Evolutionary conservation across 2,329 filamentous ascomycete genomes (phyloP), one percentile per base, ranked within the genome.

Genomic region (Myriosclerotinia duriaeana): DNA sequence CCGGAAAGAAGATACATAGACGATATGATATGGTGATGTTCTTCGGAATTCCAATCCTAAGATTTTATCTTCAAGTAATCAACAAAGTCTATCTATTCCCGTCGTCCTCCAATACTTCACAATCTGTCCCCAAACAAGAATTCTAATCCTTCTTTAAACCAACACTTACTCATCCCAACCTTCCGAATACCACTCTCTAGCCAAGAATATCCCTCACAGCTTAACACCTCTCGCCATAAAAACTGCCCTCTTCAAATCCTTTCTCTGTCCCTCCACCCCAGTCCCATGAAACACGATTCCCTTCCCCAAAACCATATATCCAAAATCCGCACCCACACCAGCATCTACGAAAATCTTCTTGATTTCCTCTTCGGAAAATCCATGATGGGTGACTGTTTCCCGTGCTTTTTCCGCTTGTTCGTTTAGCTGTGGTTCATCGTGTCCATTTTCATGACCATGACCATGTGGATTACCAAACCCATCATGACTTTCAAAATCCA

Each of bases 401-500:
- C 74, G 72, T 65, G 80, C 79, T 8, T 80, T 73, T 55, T 72
- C 52, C 17, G 63, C 72, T 38, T 65, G 36, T 14, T 53, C 48
- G 6, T 34, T 53, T 30, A 22, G 46, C 38, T 56, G 30, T 40
- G 46, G 56, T 9, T 65, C 20, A 14, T 34, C 9, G 12, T 75
- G 71, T 5, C 48, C 66, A 67, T 78, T 74, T 0, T 53, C 54
- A 64, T 76, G 68, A 1, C 42, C 73, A 62, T 64, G 52, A 5
- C 8, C 38, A 66, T 74, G 44, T 67, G 66, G 46, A 71, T 69
- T 53, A 68, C 70, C 65, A n/a, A 54, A 34, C 53, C 70, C 63
- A 48, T 68, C 68, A 70, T 89, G 85, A 11, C 86, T 80, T 22
- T 89, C 73, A 68, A 92, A 88, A 74, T 93, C 90, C 55, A 89